A percentile compares a stretch with the other conserved stretches of the same genome.
Evolutionary conservation across 495 filamentous ascomycete genomes (phyloP).

Genomic region (Aspergillus conjunctus): DNA sequence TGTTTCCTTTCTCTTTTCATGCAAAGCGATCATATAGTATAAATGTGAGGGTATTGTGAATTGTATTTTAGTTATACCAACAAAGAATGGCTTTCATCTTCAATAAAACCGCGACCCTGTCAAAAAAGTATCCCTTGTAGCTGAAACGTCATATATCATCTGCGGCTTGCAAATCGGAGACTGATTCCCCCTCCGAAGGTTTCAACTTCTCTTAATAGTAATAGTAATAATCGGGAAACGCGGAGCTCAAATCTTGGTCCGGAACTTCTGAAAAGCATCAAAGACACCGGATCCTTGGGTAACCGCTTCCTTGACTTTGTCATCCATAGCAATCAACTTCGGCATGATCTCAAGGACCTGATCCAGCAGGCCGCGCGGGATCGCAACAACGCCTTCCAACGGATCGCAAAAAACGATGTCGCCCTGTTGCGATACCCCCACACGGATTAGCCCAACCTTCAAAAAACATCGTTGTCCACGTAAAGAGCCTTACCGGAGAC

Average conservation of each 20-base stretch:
- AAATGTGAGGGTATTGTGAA: constrained; percentile 14
- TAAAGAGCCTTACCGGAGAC: constrained; percentile 39
- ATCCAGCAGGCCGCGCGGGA: constrained; percentile 54
- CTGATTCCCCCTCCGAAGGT: too few species aligned
- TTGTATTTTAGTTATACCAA: constrained; percentile 16
- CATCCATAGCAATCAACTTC: constrained; percentile 59
- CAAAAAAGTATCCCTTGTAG: background rate
- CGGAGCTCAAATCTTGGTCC: constrained; percentile 22
- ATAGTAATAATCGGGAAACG: background rate
- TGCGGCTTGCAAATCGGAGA: too few species aligned
- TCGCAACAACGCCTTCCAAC: constrained; percentile 62
- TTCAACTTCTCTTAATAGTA: too few species aligned
- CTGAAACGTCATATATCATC: background rate
- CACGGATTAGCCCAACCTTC: too few species aligned
- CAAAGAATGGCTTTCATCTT: constrained; percentile 4
- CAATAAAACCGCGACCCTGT: background rate
- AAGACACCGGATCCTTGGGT: constrained; percentile 54
- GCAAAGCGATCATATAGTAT: constrained; percentile 36
- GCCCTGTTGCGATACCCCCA: constrained; percentile 38
- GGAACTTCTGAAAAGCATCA: constrained; percentile 57
- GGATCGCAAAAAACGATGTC: constrained; percentile 67
- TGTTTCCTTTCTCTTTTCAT: constrained; percentile 29
- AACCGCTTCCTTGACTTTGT: constrained; percentile 62
- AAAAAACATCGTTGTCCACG: too few species aligned
- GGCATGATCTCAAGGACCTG: constrained; percentile 57